These are phyloP conservation scores for Hirsutella rhossiliensis DNA, from an alignment of 2,329 filamentous ascomycete species.

Conservation along the genomic window DNA sequence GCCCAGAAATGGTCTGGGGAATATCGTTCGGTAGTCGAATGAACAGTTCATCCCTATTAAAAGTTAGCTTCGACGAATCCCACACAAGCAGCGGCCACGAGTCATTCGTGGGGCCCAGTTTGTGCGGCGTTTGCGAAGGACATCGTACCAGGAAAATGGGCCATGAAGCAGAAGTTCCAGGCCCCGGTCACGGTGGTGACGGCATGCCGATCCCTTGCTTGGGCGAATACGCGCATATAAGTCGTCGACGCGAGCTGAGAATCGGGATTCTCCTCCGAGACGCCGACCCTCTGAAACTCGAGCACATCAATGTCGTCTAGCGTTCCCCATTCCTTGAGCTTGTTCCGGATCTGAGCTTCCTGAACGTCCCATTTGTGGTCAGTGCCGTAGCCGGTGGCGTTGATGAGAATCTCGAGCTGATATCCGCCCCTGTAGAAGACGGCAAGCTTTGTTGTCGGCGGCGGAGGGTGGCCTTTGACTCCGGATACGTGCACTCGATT, in stretches of 20 bases:
- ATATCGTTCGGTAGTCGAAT: constrained; percentile 26
- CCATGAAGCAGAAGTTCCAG: constrained; percentile 21
- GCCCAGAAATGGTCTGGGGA: constrained; percentile 12
- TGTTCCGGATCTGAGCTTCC: constrained; percentile 32
- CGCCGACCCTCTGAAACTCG: constrained; percentile 33
- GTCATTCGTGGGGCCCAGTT: too few species aligned
- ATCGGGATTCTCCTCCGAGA: constrained; percentile 18
- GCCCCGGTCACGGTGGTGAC: constrained; percentile 17
- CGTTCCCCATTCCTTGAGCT: constrained; percentile 24
- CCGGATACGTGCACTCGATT: constrained; percentile 28
- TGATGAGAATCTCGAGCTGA: constrained; percentile 30
- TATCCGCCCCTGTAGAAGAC: constrained; percentile 36
- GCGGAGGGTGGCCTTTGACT: constrained; percentile 28
- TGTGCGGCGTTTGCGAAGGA: too few species aligned
- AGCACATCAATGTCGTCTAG: constrained; percentile 31
- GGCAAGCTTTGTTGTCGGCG: constrained; percentile 38
- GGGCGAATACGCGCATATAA: constrained; percentile 30
- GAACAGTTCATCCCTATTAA: constrained; percentile 26
- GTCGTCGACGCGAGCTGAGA: constrained; percentile 29
- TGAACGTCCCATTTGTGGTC: constrained; percentile 34
- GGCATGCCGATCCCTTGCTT: constrained; percentile 17
- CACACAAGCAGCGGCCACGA: neutral
- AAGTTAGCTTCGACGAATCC: neutral
- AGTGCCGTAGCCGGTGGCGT: constrained; percentile 34
- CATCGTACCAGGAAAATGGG: constrained; percentile 22